Base-by-base conservation (phyloP, 495 filamentous ascomycete genomes). In the Astrothelium subdiscretum region DNA sequence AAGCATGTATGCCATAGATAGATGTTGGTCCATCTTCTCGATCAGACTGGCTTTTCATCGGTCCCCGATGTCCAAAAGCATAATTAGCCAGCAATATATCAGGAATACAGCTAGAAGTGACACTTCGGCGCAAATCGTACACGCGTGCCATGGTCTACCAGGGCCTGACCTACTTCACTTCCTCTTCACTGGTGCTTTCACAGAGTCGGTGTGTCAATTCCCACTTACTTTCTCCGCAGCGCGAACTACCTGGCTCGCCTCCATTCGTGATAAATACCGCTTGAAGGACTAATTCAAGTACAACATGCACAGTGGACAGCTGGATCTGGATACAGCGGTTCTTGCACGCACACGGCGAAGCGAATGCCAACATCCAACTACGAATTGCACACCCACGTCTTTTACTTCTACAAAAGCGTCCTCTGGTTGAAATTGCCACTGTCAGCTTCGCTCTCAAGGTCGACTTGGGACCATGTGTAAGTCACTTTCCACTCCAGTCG, bases 1-100 rank as follows among this genome's bases (percentile, higher is more conserved):
- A 48, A 48, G n/a, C 43, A 48, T 48, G 43, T 48, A 48, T 48
- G 43, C 43, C 43, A 48, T 48, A 48, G 43, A 48, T 48, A 48
- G 12, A 48, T 48, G 43, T 48, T 48, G 43, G 43, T 48, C 43
- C 43, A 48, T 48, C 43, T 48, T 48, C 43, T 48, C 43, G 43
- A 48, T 18, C 43, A 48, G 43, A 48, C 43, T 48, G 43, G 43
- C 43, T 2, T 48, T 48, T 48, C 43, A 48, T 48, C 43, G 43
- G 43, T 48, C 43, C 43, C 43, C 43, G 43, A 48, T 48, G 43
- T 48, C 43, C 43, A 48, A 48, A 48, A 48, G 43, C 43, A 48
- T 48, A 48, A 48, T 48, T 48, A 48, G 43, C 43, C 20, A 48
- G 43, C n/a, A 48, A 48, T 48, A 48, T 48, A 48, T 48, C n/a